Conservation (phyloP, 495 filamentous ascomycete species). For the Trichoderma orchidacearum region DNA sequence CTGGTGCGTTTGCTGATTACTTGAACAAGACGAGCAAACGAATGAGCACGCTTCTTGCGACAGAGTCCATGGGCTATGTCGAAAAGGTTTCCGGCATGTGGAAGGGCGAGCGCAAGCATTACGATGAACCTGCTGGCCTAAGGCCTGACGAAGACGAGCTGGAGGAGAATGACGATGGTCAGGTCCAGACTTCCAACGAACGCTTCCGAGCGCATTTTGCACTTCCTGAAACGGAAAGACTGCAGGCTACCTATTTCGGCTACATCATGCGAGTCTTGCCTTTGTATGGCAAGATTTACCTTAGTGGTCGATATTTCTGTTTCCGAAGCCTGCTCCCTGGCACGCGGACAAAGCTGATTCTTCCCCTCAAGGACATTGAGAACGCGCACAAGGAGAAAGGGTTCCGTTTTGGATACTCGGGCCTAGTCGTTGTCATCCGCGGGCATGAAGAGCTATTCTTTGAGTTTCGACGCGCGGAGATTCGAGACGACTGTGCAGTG, state of each 20-base stretch:
- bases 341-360: slow-evolving; percentile 83
- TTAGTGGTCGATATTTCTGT: slow-evolving; percentile 81
- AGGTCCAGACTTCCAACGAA: slow-evolving; percentile 46
- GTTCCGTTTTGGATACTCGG: slow-evolving; percentile 83
- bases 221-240: slow-evolving; percentile 64
- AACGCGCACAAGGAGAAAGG: slow-evolving; percentile 93
- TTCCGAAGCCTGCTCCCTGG: slow-evolving; percentile 86
- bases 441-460: slow-evolving; percentile 97
- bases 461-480: slow-evolving; percentile 66
- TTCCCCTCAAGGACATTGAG: slow-evolving; percentile 85
- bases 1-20: slow-evolving; percentile 73
- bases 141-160: slow-evolving; percentile 45
- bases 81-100: slow-evolving; percentile 98
- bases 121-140: slow-evolving; percentile 59
- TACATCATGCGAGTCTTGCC: slow-evolving; percentile 79
- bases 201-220: slow-evolving; percentile 87
- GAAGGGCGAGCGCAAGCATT: slow-evolving; percentile 83
- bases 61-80: slow-evolving; percentile 93
- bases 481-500: slow-evolving; percentile 76
- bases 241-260: slow-evolving; percentile 86
- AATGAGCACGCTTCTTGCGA: slow-evolving; percentile 77
- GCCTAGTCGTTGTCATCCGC: slow-evolving; percentile 78
- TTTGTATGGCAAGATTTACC: slow-evolving; percentile 93
- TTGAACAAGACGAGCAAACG: slow-evolving; percentile 57
- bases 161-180: slow-evolving; percentile 47